Evolutionary conservation across 2,329 filamentous ascomycete genomes (phyloP).

Genomic region (Magnaporthales sp.): DNA sequence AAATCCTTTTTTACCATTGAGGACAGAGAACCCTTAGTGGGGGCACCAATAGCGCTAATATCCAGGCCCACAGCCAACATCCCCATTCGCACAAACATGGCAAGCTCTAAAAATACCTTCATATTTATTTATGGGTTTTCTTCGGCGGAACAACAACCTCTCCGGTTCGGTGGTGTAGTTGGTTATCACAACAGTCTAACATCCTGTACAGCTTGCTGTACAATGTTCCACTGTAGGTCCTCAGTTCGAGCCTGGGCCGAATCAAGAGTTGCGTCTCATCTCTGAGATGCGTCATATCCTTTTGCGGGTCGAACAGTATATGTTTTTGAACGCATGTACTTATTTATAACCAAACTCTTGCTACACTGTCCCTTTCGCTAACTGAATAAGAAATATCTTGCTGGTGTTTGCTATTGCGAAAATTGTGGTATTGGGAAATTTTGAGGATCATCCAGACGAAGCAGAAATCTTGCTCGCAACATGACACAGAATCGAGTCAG

Average conservation of each 20-base stretch:
- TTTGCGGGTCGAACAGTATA: no score
- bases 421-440: no score
- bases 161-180: background rate
- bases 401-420: no score
- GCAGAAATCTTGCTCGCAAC: no score
- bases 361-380: no score
- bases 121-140: background rate
- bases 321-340: no score
- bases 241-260: background rate
- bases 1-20: no score
- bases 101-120: background rate
- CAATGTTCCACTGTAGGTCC: background rate
- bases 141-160: background rate
- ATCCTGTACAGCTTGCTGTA: background rate
- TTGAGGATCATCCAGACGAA: no score
- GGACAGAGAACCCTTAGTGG: background rate
- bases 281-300: background rate
- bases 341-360: no score
- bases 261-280: background rate
- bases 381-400: no score
- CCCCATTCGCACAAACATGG: background rate
- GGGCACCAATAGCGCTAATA: background rate
- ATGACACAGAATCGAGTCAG: no score
- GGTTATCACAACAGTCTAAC: slow-evolving; percentile 1
- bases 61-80: background rate